phyloP scores from a whole-genome alignment of 495 filamentous ascomycete genomes.

The Penicillium lividum region DNA sequence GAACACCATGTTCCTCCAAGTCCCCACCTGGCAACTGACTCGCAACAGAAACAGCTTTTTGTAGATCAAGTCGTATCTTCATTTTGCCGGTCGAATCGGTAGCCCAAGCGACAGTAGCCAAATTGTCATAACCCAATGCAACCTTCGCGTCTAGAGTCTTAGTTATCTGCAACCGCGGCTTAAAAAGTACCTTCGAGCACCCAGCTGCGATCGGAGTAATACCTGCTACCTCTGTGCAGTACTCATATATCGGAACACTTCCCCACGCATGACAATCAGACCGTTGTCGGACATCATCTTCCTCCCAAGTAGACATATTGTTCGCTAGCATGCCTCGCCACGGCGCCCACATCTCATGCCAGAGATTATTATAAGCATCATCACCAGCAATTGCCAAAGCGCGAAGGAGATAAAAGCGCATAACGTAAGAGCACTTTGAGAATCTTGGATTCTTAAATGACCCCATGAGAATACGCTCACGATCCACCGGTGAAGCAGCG shows the following conservation, averaged over 20 bases:
- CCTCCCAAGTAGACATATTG: conserved; percentile 44
- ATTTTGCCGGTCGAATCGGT: conserved; percentile 10
- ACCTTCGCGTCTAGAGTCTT: conserved; percentile 27
- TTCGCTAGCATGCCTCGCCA: conserved; percentile 36
- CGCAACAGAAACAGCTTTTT: conserved; percentile 28
- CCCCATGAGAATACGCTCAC: conserved; percentile 22
- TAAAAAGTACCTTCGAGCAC: conserved; percentile 30
- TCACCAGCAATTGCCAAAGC: conserved; percentile 30
- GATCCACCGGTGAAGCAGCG: conserved; percentile 15
- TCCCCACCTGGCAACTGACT: conserved; percentile 16
- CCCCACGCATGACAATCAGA: conserved; percentile 48
- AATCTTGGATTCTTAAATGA: conserved; percentile 27
- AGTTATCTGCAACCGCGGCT: conserved; percentile 32
- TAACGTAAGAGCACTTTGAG: conserved; percentile 40
- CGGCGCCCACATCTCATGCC: conserved; percentile 30
- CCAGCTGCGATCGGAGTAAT: conserved; percentile 27
- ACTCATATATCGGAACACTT: conserved; percentile 44
- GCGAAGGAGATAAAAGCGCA: conserved; percentile 43
- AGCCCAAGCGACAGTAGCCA: conserved; percentile 32
- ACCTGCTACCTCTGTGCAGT: conserved; percentile 37
- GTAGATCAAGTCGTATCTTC: conserved; percentile 25
- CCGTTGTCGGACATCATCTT: conserved; percentile 40
- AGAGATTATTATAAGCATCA: conserved; percentile 29
- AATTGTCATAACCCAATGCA: conserved; percentile 31
- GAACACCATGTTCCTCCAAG: not conserved